phyloP scores from a whole-genome alignment of 768 basidiomycete genomes.

The Clavulina sp. region DNA sequence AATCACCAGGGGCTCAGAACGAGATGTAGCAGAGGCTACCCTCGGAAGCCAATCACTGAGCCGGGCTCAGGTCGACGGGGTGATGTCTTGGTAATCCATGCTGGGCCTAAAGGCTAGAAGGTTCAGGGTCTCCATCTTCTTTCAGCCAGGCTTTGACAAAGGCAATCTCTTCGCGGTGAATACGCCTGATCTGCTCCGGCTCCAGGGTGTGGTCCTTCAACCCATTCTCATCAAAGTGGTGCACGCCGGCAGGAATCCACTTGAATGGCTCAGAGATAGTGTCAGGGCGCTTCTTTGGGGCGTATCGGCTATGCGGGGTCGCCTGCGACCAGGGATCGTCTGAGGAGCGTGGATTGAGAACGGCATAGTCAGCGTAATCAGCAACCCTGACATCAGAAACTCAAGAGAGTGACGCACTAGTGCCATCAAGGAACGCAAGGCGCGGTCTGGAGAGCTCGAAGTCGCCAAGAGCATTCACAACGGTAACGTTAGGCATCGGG shows the following conservation, averaged over 20 bases:
- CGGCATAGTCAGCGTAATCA: not conserved
- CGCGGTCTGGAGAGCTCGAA: constrained; percentile 65
- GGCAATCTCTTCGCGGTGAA: constrained; percentile 62
- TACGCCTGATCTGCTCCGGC: constrained; percentile 57
- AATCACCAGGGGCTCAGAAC: too few species aligned
- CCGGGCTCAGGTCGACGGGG: too few species aligned
- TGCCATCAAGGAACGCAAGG: constrained; percentile 72
- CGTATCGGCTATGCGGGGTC: constrained; percentile 65
- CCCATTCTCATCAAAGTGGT: constrained; percentile 60
- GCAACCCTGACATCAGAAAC: not conserved
- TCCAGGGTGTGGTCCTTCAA: constrained; percentile 40
- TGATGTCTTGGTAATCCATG: too few species aligned
- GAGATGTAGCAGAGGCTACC: too few species aligned
- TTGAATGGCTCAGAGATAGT: constrained; percentile 68
- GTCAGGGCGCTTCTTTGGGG: constrained; percentile 40
- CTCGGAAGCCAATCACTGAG: too few species aligned
- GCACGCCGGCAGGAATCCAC: constrained; percentile 45
- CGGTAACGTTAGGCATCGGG: constrained; percentile 53
- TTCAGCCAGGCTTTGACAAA: constrained; percentile 75
- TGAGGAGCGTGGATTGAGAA: constrained; percentile 14
- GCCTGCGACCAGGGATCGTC: constrained; percentile 85
- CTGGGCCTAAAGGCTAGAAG: too few species aligned
- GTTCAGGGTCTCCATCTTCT: too few species aligned
- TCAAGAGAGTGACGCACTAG: not conserved
- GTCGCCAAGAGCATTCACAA: constrained; percentile 71